phyloP scores from a whole-genome alignment of 768 basidiomycete genomes.

The Amanita brunnescens region DNA sequence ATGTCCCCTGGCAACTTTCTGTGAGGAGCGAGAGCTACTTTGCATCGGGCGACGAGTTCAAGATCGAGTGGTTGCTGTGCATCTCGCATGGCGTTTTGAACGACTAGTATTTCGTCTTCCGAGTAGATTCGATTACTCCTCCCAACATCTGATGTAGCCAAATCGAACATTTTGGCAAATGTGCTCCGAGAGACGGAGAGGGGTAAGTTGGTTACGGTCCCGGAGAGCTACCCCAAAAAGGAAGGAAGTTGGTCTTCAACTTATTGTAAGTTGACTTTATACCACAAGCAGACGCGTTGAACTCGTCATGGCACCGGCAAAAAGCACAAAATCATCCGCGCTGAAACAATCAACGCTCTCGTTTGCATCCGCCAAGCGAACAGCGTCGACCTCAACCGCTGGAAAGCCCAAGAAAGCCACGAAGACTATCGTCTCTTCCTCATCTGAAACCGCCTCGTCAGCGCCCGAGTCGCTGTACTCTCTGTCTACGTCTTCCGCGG shows the following conservation, averaged over 20 bases:
- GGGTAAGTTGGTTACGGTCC: too few relatives aligned
- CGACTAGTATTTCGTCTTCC: too few relatives aligned
- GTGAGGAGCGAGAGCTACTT: too few relatives aligned
- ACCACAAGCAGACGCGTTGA: background rate
- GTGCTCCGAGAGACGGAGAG: too few relatives aligned
- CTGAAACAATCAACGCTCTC: constrained; percentile 38
- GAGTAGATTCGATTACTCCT: too few relatives aligned
- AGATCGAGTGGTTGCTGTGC: too few relatives aligned
- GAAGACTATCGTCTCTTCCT: constrained; percentile 8
- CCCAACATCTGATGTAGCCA: too few relatives aligned
- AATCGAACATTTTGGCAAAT: too few relatives aligned
- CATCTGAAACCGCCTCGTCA: constrained; percentile 8
- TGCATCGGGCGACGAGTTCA: too few relatives aligned
- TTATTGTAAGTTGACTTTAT: too few relatives aligned
- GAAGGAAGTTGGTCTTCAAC: background rate
- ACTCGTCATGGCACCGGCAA: background rate
- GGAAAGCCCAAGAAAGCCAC: constrained; percentile 16
- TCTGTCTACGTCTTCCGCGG: background rate
- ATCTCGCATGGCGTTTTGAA: too few relatives aligned
- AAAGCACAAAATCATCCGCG: background rate
- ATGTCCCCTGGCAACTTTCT: too few relatives aligned
- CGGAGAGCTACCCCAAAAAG: background rate
- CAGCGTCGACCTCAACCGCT: constrained; percentile 20
- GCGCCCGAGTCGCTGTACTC: constrained; percentile 3
- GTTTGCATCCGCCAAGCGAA: constrained; percentile 40